Base-by-base conservation (phyloP, 202 grass and related monocot species). In the Saccharum hybrid region DNA sequence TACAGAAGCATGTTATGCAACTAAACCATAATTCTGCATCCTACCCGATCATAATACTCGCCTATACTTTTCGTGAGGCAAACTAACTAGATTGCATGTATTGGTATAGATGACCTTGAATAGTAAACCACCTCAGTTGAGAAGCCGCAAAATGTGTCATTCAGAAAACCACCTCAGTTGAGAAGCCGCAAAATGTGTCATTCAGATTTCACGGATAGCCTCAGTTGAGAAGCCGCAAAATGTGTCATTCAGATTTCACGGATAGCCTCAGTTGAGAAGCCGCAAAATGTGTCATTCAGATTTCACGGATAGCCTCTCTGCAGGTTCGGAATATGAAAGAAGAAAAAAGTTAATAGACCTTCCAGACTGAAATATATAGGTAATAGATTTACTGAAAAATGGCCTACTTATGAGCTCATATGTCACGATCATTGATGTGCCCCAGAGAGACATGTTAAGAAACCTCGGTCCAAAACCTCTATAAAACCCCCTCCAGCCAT, bases 331-430 rank as follows among this genome's bases (percentile, higher is more conserved):
- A 72, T 10, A 82, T 13, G 37, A 36, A 74, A 68, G 66, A 68
- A n/a, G n/a, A n/a, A n/a, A n/a, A n/a, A n/a, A n/a, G n/a, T n/a
- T n/a, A n/a, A n/a, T n/a, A n/a, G n/a, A n/a, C n/a, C n/a, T n/a
- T n/a, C n/a, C n/a, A n/a, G n/a, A n/a, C n/a, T n/a, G n/a, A n/a
- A n/a, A n/a, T n/a, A n/a, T n/a, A n/a, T n/a, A n/a, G n/a, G n/a
- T n/a, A n/a, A n/a, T n/a, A n/a, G n/a, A n/a, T n/a, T n/a, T n/a
- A n/a, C n/a, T n/a, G n/a, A n/a, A n/a, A n/a, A n/a, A n/a, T n/a
- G n/a, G n/a, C n/a, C n/a, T 82, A 98, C 96, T 98, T 88, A 95
- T 98, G 42, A 98, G 88, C 84, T 98, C 96, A 6, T 98, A 98
- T 46, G 96, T 98, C 45, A 98, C 93, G 21, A 98, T 98, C 96